A percentile compares a stretch with the other conserved stretches of the same genome.
These are phyloP conservation scores for Hypoxylon sp. DNA, from an alignment of 2,329 filamentous ascomycete species.

Conservation along the genomic window DNA sequence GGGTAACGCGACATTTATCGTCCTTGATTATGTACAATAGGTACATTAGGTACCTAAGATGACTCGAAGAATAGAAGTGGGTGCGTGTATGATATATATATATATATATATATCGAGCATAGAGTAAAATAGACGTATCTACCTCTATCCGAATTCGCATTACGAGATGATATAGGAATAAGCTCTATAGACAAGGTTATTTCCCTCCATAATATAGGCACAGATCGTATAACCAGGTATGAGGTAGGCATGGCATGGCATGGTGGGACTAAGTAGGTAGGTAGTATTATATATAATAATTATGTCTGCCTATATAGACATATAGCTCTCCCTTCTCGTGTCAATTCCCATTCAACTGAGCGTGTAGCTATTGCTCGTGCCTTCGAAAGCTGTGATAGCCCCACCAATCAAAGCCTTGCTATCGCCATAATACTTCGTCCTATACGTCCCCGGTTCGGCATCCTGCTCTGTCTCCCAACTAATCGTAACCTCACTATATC, in stretches of 20 bases:
- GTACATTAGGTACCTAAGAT: background rate
- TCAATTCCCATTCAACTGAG: conserved; percentile 45
- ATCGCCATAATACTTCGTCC: conserved; percentile 88
- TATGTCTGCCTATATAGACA: background rate
- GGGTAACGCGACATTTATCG: conserved; percentile 70
- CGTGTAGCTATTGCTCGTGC: conserved; percentile 71
- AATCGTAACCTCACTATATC: conserved; percentile 83
- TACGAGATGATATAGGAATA: background rate
- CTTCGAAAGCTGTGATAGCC: conserved; percentile 77
- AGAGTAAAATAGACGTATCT: background rate
- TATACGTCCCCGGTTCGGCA: conserved; percentile 77
- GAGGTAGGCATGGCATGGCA: background rate
- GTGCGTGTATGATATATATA: background rate
- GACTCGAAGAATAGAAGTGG: background rate
- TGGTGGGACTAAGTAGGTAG: background rate
- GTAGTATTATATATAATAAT: background rate
- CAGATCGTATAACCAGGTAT: background rate
- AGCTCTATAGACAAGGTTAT: background rate
- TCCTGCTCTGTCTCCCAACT: conserved; percentile 82
- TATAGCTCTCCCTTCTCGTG: background rate
- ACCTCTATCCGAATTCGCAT: background rate
- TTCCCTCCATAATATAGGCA: background rate
- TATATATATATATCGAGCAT: background rate
- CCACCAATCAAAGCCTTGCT: conserved; percentile 75
- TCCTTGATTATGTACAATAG: conserved; percentile 53